A percentile compares a stretch with the other conserved stretches of the same genome.
Conservation (phyloP, 2,329 filamentous ascomycete genomes). For the Botrytis fragariae region DNA sequence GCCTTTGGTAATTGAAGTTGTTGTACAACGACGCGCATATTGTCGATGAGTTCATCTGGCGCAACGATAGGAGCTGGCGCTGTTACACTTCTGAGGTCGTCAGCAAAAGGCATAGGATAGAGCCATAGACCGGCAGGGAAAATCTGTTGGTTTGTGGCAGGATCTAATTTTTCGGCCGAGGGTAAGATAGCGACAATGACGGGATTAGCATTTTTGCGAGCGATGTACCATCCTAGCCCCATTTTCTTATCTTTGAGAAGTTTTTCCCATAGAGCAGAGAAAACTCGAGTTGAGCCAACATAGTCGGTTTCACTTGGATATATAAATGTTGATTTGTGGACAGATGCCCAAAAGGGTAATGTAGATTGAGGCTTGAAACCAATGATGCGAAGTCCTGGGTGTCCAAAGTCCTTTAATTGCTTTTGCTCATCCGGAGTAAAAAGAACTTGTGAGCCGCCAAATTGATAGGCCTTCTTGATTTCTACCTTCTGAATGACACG, state of each 20-base stretch:
- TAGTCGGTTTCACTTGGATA: conserved; percentile 90
- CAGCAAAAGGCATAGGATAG: conserved; percentile 80
- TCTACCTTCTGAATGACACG: conserved; percentile 76
- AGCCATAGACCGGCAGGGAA: conserved; percentile 87
- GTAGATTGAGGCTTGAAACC: conserved; percentile 83
- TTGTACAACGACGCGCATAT: conserved; percentile 79
- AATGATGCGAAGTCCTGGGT: conserved; percentile 80
- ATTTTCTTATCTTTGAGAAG: conserved; percentile 76
- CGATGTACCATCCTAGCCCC: conserved; percentile 85
- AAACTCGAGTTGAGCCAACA: conserved; percentile 88
- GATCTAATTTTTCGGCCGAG: conserved; percentile 63
- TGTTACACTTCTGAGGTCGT: conserved; percentile 78
- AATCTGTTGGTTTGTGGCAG: conserved; percentile 63
- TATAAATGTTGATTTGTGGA: conserved; percentile 85
- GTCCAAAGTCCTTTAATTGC: conserved; percentile 73
- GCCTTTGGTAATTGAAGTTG: conserved; percentile 76
- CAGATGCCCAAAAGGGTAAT: conserved; percentile 79
- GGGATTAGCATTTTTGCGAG: conserved; percentile 76
- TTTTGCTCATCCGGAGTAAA: conserved; percentile 85
- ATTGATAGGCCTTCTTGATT: conserved; percentile 90
- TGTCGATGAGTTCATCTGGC: conserved; percentile 71
- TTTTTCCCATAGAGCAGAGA: conserved; percentile 87
- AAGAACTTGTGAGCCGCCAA: conserved; percentile 83
- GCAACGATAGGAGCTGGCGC: conserved; percentile 52
- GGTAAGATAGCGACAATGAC: conserved; percentile 79